Base-by-base conservation (phyloP, 306 rosid species). In the Citrullus colocynthis region DNA sequence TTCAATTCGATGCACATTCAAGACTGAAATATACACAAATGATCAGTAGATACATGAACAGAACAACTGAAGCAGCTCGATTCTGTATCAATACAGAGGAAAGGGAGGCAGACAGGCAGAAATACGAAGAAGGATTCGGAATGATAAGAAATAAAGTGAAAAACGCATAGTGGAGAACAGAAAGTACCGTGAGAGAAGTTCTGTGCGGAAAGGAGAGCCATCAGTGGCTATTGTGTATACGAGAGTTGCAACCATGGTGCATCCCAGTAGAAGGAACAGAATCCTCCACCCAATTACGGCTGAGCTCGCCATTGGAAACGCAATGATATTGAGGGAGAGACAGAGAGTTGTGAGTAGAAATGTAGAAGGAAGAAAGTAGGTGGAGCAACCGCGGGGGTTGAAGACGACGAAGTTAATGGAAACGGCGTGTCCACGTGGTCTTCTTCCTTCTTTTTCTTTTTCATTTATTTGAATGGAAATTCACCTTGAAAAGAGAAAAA, bases 201-300 rank as follows among this genome's bases (percentile, higher is more conserved):
- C 85, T 55, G 37, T 82, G 65, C 90, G 91, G 64, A 91, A 90
- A 14, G 96, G 98, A 79, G 17, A 72, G 5, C 96, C 98, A 75
- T 89, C 90, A 49, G 75, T 80, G 84, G 63, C 15, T 85, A 89
- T 16, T 28, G 93, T 88, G 87, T 84, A 91, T 28, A 79, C 74
- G 74, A 93, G 85, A 32, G 87, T 80, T 69, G 87, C 72, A 12
- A 83, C 74, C 97, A 89, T 90, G 58, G 80, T 56, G 69, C 65
- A 60, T 37, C 91, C 93, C 79, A 88, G 58, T 4, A 78, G 78
- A 37, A 60, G 32, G 79, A 93, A 93, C 49, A 90, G 79, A 64
- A 34, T 65, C 81, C 76, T 86, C 76, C 90, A 79, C 21, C 82
- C 83, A 21, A 39, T 75, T 55, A 83, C 87, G 75, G 79, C 10